A percentile compares a stretch with the other conserved stretches of the same genome.
phyloP scores from a whole-genome alignment of 208 protist species.

The Endotrypanum monterogeii region DNA sequence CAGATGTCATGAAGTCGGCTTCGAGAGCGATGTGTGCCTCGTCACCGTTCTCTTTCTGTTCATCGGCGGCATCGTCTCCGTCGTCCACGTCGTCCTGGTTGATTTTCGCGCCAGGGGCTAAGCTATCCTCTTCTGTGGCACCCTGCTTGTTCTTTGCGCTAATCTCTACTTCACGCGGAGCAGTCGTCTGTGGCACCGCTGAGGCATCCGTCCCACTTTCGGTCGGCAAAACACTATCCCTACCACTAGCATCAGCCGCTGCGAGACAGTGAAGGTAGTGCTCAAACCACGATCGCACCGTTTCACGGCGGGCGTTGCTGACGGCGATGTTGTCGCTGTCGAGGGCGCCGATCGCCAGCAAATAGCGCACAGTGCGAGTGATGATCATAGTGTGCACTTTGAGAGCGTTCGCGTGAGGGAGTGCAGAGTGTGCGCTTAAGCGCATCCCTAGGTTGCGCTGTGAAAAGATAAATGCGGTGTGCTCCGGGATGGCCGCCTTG shows the following conservation, averaged over 20 bases:
- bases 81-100: not conserved
- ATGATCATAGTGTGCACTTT: constrained; percentile 20
- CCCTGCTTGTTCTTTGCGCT: not conserved
- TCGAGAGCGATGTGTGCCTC: not conserved
- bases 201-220: not conserved
- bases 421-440: not conserved
- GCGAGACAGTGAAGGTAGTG: constrained; percentile 24
- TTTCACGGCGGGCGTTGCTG: constrained; percentile 7
- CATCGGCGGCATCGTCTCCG: not conserved
- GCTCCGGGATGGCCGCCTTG: constrained; percentile 22
- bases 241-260: not conserved
- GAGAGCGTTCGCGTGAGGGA: not conserved
- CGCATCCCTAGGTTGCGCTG: constrained; percentile 35
- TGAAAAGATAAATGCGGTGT: constrained; percentile 40
- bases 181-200: not conserved
- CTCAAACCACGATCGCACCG: constrained; percentile 15
- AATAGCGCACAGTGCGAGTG: constrained; percentile 21
- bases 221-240: not conserved
- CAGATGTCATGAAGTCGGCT: constrained; percentile 2
- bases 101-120: not conserved
- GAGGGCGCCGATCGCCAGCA: constrained; percentile 6
- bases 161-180: not conserved
- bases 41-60: not conserved
- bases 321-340: not conserved
- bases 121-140: not conserved